phyloP scores from a whole-genome alignment of 192 early-diverging fungal genomes.

The Allomyces javanicus region DNA sequence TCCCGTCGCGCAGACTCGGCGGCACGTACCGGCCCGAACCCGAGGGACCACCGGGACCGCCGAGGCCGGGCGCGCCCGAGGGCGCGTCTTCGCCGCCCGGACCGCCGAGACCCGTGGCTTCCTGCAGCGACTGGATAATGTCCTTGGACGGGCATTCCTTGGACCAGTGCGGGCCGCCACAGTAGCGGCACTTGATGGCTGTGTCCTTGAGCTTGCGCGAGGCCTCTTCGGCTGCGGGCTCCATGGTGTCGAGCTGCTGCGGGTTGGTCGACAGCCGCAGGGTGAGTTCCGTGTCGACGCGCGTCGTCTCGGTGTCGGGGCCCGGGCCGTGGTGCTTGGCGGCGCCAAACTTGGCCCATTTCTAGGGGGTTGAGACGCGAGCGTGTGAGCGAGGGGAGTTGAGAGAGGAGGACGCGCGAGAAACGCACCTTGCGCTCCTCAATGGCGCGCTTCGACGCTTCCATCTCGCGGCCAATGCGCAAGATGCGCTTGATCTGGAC shows the following conservation, averaged over 20 bases:
- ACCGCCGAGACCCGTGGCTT: constrained; percentile 9
- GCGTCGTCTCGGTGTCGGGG: constrained; percentile 74
- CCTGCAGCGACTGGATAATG: constrained; percentile 60
- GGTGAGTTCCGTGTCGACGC: constrained; percentile 63
- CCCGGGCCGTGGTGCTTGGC: constrained; percentile 55
- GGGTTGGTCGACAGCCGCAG: constrained; percentile 60
- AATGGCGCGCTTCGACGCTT: constrained; percentile 68
- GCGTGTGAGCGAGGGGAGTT: background rate
- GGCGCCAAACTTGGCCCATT: constrained; percentile 84
- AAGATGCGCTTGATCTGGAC: constrained; percentile 53
- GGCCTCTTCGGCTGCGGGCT: constrained; percentile 29
- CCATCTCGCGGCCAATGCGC: constrained; percentile 18
- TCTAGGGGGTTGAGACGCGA: constrained; percentile 18
- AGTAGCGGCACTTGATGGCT: constrained; percentile 82
- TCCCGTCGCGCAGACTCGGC: constrained; percentile 1
- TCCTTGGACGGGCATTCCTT: constrained; percentile 97
- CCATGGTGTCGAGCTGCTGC: constrained; percentile 23
- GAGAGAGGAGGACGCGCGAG: background rate
- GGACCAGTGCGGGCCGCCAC: constrained; percentile 92
- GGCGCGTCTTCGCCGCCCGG: background rate
- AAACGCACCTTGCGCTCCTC: constrained; percentile 59
- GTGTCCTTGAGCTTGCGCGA: constrained; percentile 40
- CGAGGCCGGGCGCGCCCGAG: constrained; percentile 1
- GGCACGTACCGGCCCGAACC: background rate
- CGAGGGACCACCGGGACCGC: background rate